Conservation (phyloP, 352 stramenopile species). For the Blastocystis sp. region DNA sequence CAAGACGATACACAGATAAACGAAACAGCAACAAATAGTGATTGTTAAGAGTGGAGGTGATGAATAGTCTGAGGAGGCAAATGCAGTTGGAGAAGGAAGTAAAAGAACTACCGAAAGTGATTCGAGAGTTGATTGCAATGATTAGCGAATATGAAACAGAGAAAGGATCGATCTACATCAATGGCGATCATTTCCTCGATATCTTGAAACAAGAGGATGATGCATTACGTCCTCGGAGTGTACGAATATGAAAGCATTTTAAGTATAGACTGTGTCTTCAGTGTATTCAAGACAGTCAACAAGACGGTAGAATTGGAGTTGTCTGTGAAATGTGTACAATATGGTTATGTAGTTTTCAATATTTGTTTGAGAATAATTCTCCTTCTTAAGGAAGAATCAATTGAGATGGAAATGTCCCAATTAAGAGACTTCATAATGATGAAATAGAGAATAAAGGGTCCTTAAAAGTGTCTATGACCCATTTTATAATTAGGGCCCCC, state of each 20-base stretch:
- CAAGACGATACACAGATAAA: background rate
- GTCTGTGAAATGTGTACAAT: background rate
- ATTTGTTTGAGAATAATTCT: background rate
- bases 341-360: background rate
- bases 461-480: background rate
- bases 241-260: background rate
- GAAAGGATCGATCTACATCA: background rate
- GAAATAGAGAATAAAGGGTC: background rate
- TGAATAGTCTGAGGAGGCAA: background rate
- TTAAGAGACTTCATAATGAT: background rate
- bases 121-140: background rate
- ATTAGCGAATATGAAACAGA: constrained; percentile 9
- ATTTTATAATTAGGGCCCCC: background rate
- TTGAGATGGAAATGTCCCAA: background rate
- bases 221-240: background rate
- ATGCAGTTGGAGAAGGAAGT: constrained; percentile 1
- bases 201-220: constrained; percentile 12
- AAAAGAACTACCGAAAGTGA: background rate
- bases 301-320: background rate
- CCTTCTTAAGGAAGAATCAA: background rate
- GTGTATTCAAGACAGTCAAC: background rate
- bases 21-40: constrained; percentile 16
- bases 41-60: background rate
- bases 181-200: background rate
- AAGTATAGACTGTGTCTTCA: constrained; percentile 8